phyloP scores from a whole-genome alignment of 768 basidiomycete genomes.

The Chalciporus piperatus region DNA sequence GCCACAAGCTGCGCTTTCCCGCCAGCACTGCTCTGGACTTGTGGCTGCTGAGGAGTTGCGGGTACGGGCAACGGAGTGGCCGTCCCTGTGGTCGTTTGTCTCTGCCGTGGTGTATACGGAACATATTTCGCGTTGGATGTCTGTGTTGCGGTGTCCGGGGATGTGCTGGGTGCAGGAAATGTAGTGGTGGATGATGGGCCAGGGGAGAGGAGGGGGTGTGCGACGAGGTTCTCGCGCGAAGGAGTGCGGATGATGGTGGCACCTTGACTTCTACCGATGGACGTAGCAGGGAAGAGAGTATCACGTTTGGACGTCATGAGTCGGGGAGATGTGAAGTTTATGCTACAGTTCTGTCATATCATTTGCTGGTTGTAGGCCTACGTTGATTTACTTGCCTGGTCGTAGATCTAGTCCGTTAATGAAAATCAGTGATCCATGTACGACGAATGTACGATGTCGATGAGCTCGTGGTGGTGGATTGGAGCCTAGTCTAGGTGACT shows the following conservation, averaged over 20 bases:
- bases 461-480: no score
- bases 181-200: constrained; percentile 26
- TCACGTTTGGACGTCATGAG: constrained; percentile 38
- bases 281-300: constrained; percentile 46
- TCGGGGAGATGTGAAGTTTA: background rate
- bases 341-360: background rate
- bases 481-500: no score
- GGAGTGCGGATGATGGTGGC: constrained; percentile 38
- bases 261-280: constrained; percentile 52
- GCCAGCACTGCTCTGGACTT: constrained; percentile 57
- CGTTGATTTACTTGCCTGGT: no score
- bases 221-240: constrained; percentile 54
- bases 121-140: constrained; percentile 50
- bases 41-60: constrained; percentile 39
- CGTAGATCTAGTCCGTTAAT: no score
- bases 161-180: constrained; percentile 26
- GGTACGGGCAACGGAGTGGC: constrained; percentile 41
- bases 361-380: background rate
- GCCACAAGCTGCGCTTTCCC: constrained; percentile 69
- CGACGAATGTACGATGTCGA: no score
- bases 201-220: constrained; percentile 66
- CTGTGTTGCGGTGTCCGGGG: constrained; percentile 13
- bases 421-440: no score
- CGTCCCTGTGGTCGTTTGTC: constrained; percentile 45
- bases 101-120: constrained; percentile 75